Conservation (phyloP, 139 green algal genomes). For the Chlorella vulgaris region DNA sequence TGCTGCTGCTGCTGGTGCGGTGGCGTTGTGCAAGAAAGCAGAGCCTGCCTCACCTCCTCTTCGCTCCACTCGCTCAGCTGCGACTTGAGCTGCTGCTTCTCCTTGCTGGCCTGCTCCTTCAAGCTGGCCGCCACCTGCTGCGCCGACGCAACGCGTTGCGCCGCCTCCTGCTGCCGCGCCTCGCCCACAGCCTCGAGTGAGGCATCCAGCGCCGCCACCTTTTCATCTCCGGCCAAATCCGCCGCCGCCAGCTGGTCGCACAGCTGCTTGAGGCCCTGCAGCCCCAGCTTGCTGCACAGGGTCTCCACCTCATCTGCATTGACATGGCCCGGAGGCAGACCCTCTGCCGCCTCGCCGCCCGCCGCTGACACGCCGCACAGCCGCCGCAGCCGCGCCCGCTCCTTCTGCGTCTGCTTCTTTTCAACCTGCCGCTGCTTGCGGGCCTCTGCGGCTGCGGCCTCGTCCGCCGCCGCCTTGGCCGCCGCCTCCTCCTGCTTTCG, state of each 20-base stretch:
- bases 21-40: too few species aligned
- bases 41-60: slow-evolving; percentile 40
- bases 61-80: slow-evolving; percentile 48
- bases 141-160: slow-evolving; percentile 40
- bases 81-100: slow-evolving; percentile 26
- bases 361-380: slow-evolving; percentile 43
- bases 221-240: slow-evolving; percentile 4
- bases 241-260: slow-evolving; percentile 42
- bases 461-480: slow-evolving; percentile 49
- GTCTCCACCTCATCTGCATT: slow-evolving; percentile 63
- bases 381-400: slow-evolving; percentile 73
- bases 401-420: slow-evolving; percentile 86
- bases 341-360: slow-evolving; percentile 53
- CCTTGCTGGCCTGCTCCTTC: slow-evolving; percentile 27
- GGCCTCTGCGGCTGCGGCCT: slow-evolving; percentile 48
- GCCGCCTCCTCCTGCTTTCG: slow-evolving; percentile 50
- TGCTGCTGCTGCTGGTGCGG: too few species aligned
- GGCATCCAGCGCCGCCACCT: slow-evolving; percentile 6
- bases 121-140: slow-evolving; percentile 34
- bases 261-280: slow-evolving; percentile 53
- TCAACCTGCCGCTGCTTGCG: slow-evolving; percentile 79
- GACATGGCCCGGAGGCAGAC: slow-evolving; percentile 18
- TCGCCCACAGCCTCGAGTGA: slow-evolving; percentile 20
- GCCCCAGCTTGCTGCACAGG: slow-evolving; percentile 59
- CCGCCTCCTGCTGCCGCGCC: slow-evolving; percentile 32